Evolutionary conservation across 2,329 filamentous ascomycete species (phyloP), one percentile per base, ranked within the genome.

Genomic region (Orbilia oligospora): DNA sequence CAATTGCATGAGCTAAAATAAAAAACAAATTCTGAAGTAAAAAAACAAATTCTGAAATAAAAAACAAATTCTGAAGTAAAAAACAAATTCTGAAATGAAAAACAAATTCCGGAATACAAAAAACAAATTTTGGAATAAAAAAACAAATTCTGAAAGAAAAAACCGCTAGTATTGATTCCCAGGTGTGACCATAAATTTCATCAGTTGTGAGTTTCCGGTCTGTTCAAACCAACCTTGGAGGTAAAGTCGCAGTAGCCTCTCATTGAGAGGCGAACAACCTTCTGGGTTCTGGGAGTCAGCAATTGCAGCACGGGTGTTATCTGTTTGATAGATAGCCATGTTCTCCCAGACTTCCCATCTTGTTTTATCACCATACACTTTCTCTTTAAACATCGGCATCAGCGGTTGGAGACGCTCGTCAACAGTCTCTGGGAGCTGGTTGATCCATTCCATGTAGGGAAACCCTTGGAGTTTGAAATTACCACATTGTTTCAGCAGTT

Each of bases 221-320:
- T 66, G 63, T 33, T 51, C 44, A 30, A 66, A 66, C 63, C 63
- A 66, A 8, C 63, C 63, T 51, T 51, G 51, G 24, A 66, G 63
- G 18, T 66, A 66, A 20, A 51, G 63, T 2, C 41, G 44, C 14
- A 66, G 44, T 5, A 66, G 22, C 22, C 22, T 66, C 18, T 48
- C 63, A 33, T 66, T 51, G 1, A 66, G 24, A 12, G 63, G 44
- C 16, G 63, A 66, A 33, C 63, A 66, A 36, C 63, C 63, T 51
- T 66, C 20, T 41, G 63, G 63, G 20, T 49, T 48, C 27, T 36
- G 20, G 5, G 63, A 66, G 18, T 33, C 36, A 6, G 63, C 41
- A 12, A 66, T 49, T 20, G 63, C 63, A 0, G 0, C 18, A 22
- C 44, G 41, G 0, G 63, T 66, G 30, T 66, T 66, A 12, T 66